Evolutionary conservation across 495 filamentous ascomycete species (phyloP), one percentile per base, ranked within the genome.

Genomic region (Penicillium malachiteum): DNA sequence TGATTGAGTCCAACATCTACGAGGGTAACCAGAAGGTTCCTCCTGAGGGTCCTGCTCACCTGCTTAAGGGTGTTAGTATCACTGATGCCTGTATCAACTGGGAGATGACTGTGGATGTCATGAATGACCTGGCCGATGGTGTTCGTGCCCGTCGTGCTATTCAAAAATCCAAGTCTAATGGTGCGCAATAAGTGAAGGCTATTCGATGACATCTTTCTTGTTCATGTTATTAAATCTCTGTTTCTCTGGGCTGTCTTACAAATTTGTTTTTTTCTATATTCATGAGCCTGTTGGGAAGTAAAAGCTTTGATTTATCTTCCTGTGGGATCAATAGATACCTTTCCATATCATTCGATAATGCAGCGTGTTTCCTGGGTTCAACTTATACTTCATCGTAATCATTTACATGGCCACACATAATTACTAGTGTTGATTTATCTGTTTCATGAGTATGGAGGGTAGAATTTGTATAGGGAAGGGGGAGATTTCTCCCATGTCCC

Each of bases 1-100:
- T 98, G 94, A 96, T 98, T 63, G 94, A 98, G 77, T 95, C 90
- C 63, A 94, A 97, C 74, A 91, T 98, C 81, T 83, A 91, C 68
- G 94, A 96, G 76, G 94, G 94, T 65, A 81, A 88, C 78, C 94
- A 98, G 73, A 96, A 96, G 74, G 90, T 96, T 9, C 91, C 94
- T 2, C 64, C 85, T 14, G 92, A 91, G 67, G 93, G 93, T 17
- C 88, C 87, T 9, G 70, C 82, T 0, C 88, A 74, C 31, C 77
- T 98, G 38, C 89, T 90, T 77, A 91, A 90, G 78, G 94, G 94
- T 64, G 91, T 98, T 60, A 91, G 87, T 71, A 97, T 98, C 71
- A 98, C 94, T 1, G 94, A 98, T 70, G 94, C 95, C 42, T 98
- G 94, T 74, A 96, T 98, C 63, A 79, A 91, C 77, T 98, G 94